Percentiles rank a stretch among this genome's conserved stretches.
Evolutionary conservation across 306 rosid genomes (phyloP).

Genomic region (Dryas alaskensis): DNA sequence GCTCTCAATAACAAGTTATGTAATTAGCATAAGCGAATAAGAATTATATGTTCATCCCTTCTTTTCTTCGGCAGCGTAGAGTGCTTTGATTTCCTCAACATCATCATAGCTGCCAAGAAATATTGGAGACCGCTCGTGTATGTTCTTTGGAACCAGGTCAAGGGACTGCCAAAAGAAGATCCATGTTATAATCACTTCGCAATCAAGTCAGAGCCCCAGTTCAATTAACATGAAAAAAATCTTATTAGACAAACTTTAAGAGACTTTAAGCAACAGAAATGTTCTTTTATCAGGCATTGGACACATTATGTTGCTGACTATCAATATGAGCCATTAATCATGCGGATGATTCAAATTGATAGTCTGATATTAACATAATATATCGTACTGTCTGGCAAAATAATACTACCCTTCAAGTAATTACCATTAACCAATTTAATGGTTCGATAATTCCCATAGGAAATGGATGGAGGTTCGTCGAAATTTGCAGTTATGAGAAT

Average conservation of each 20-base stretch:
- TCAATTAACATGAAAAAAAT: not conserved
- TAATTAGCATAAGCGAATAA: not conserved
- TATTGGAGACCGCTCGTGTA: slow-evolving; percentile 83
- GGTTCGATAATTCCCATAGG: not conserved
- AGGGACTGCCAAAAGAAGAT: slow-evolving; percentile 56
- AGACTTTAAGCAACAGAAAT: not conserved
- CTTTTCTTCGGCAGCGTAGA: slow-evolving; percentile 59
- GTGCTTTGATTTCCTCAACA: slow-evolving; percentile 78
- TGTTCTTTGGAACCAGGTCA: slow-evolving; percentile 66
- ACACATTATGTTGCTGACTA: not conserved
- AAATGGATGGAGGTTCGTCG: not conserved
- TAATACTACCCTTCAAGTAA: not conserved
- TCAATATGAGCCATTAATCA: not conserved
- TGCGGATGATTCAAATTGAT: no score
- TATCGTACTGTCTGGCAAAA: not conserved
- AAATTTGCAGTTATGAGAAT: not conserved
- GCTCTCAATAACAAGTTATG: slow-evolving; percentile 4
- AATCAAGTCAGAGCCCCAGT: not conserved
- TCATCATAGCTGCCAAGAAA: slow-evolving; percentile 92
- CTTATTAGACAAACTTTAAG: not conserved
- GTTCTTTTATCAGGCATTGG: no score
- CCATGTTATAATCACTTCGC: not conserved
- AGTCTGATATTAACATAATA: not conserved
- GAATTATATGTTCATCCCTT: slow-evolving; percentile 23
- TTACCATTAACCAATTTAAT: not conserved